Conservation (phyloP, 2,329 filamentous ascomycete genomes). For the Alternaria sp. region DNA sequence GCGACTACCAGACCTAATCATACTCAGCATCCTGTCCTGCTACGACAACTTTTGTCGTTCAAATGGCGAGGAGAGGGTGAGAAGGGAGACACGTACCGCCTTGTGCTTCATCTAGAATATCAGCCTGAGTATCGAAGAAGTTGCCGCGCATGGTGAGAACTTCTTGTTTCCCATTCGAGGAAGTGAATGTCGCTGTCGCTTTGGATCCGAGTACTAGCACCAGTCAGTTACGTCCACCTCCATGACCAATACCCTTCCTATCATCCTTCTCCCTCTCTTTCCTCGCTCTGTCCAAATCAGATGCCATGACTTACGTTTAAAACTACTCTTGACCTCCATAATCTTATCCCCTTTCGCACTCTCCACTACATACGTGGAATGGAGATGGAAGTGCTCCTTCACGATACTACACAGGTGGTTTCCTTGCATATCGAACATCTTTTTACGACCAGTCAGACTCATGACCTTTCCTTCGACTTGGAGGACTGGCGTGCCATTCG, state of each 20-base stretch:
- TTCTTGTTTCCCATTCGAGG: slow-evolving; percentile 34
- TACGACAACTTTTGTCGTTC: not conserved
- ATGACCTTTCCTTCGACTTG: slow-evolving; percentile 65
- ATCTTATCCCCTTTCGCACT: slow-evolving; percentile 57
- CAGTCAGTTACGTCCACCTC: not conserved
- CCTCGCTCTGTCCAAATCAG: not conserved
- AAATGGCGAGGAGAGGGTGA: not conserved
- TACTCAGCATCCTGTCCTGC: not conserved
- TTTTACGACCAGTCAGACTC: slow-evolving; percentile 63
- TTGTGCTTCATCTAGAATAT: slow-evolving; percentile 62
- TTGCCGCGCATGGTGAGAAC: slow-evolving; percentile 64
- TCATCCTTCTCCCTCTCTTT: not conserved
- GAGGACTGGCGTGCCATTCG: slow-evolving; percentile 63
- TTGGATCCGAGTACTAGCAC: slow-evolving; percentile 62
- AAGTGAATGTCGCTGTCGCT: slow-evolving; percentile 63
- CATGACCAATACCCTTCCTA: not conserved
- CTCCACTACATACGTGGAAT: slow-evolving; percentile 62
- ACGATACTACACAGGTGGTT: slow-evolving; percentile 66
- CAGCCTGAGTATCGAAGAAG: slow-evolving; percentile 65
- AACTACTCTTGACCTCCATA: slow-evolving; percentile 64
- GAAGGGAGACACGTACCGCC: slow-evolving; percentile 25
- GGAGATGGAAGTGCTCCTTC: slow-evolving; percentile 62
- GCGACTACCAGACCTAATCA: slow-evolving; percentile 59
- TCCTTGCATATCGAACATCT: slow-evolving; percentile 62
- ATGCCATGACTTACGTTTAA: slow-evolving; percentile 56